phyloP scores from a whole-genome alignment of 2,329 filamentous ascomycete genomes.

The Ustulina deusta region DNA sequence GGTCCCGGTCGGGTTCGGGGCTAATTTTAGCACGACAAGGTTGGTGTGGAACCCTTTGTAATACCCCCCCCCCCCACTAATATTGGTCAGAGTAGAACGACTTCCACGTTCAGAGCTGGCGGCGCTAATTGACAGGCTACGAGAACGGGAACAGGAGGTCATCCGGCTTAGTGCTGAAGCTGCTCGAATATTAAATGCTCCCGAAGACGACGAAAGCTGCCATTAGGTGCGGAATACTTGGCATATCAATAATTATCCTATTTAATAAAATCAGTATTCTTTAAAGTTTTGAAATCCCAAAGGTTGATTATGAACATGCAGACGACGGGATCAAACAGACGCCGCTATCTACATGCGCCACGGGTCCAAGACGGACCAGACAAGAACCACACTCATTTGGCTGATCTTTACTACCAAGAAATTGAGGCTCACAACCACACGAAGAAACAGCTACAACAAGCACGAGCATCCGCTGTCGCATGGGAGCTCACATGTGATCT shows the following conservation, averaged over 20 bases:
- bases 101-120: not conserved
- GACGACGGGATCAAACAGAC: not conserved
- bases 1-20: not conserved
- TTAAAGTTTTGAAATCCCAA: not conserved
- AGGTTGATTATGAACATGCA: not conserved
- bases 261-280: not conserved
- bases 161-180: not conserved
- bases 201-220: not conserved
- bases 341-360: not conserved
- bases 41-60: not conserved
- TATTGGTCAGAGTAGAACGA: not conserved
- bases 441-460: not conserved
- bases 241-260: not conserved
- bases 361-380: not conserved
- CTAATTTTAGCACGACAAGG: slow-evolving; percentile 1
- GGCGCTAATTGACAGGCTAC: not conserved
- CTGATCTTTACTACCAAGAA: not conserved
- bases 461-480: not conserved
- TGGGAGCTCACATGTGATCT: not conserved
- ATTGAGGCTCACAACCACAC: not conserved
- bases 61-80: not conserved
- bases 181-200: slow-evolving; percentile 4
- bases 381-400: not conserved
- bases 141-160: not conserved
- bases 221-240: not conserved